Conservation (phyloP, 1,284 basidiomycete genomes). For the Rhodotorula sp. region DNA sequence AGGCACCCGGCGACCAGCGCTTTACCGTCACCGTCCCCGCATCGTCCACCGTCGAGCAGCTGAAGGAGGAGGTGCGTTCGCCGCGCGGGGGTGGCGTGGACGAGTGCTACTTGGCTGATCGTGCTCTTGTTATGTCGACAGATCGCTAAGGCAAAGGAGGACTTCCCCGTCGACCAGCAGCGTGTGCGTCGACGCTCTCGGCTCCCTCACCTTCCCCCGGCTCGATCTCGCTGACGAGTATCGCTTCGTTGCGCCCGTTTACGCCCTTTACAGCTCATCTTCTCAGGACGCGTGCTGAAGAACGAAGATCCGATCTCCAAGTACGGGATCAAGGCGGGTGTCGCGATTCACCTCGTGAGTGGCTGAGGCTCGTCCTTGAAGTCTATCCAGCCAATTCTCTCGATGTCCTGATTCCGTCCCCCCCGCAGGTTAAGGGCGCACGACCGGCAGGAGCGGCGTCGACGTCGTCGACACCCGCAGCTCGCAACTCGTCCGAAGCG, state of each 20-base stretch:
- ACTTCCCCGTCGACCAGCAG: slow-evolving; percentile 38
- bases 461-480: slow-evolving; percentile 2
- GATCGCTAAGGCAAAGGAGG: slow-evolving; percentile 8
- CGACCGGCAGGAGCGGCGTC: slow-evolving; percentile 10
- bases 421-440: slow-evolving; percentile 35
- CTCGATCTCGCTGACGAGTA: not conserved
- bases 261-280: slow-evolving; percentile 40
- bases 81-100: not conserved
- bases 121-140: not conserved
- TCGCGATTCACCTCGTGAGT: slow-evolving; percentile 41
- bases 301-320: slow-evolving; percentile 43
- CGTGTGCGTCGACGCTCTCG: not conserved
- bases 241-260: too few species aligned
- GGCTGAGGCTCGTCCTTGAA: not conserved
- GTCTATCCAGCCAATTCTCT: too few species aligned
- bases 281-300: slow-evolving; percentile 45
- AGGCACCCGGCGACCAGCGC: slow-evolving; percentile 44
- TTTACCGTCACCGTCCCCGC: slow-evolving; percentile 40
- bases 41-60: slow-evolving; percentile 41
- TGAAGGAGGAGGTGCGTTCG: slow-evolving; percentile 39
- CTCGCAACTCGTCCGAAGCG: slow-evolving; percentile 56
- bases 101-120: slow-evolving; percentile 10
- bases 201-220: not conserved
- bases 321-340: slow-evolving; percentile 45
- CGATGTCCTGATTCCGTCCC: not conserved